Evolutionary conservation across 2,329 filamentous ascomycete genomes (phyloP).

Genomic region (Hymenoscyphus fructigenus): DNA sequence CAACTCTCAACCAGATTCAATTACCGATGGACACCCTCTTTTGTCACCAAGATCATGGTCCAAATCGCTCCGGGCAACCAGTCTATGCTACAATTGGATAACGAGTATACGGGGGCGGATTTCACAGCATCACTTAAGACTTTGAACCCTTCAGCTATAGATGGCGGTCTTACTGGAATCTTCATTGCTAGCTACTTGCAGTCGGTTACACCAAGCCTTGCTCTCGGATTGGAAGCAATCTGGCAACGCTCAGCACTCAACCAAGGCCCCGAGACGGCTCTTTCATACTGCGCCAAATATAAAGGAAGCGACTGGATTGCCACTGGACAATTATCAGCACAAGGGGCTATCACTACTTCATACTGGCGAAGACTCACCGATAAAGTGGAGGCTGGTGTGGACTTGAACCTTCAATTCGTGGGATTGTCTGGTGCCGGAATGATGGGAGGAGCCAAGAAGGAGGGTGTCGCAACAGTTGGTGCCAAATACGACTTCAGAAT

Average conservation of each 20-base stretch:
- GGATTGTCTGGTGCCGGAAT: slow-evolving; percentile 60
- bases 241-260: slow-evolving; percentile 86
- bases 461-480: slow-evolving; percentile 87
- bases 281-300: slow-evolving; percentile 91
- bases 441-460: slow-evolving; percentile 78
- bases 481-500: slow-evolving; percentile 98
- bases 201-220: slow-evolving; percentile 81
- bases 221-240: slow-evolving; percentile 86
- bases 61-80: slow-evolving; percentile 79
- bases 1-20: slow-evolving; percentile 87
- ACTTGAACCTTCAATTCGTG: slow-evolving; percentile 84
- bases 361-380: slow-evolving; percentile 95
- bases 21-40: slow-evolving; percentile 77
- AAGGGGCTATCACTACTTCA: slow-evolving; percentile 83
- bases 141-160: slow-evolving; percentile 90
- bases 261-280: slow-evolving; percentile 83
- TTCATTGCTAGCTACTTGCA: slow-evolving; percentile 95
- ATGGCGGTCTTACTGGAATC: slow-evolving; percentile 91
- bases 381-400: slow-evolving; percentile 93
- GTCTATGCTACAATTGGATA: slow-evolving; percentile 90
- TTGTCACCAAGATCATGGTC: slow-evolving; percentile 84
- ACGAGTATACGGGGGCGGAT: slow-evolving; percentile 91
- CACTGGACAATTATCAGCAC: slow-evolving; percentile 76
- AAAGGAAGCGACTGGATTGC: slow-evolving; percentile 91
- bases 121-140: slow-evolving; percentile 93